Evolutionary conservation across 1,139 yeast genomes (phyloP), one percentile per base, ranked within the genome.

Genomic region (Geotrichum cucujoidarum): DNA sequence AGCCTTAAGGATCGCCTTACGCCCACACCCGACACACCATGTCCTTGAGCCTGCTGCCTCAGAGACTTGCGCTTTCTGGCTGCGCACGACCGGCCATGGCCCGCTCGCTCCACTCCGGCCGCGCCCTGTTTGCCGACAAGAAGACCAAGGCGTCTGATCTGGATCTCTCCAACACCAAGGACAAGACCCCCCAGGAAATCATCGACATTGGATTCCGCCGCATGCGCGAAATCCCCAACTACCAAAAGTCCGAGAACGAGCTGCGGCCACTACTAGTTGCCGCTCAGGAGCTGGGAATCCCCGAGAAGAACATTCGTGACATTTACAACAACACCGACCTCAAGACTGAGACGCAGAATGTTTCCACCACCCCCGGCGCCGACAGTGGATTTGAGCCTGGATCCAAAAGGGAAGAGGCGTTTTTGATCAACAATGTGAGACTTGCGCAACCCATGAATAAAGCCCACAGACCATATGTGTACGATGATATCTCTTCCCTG

Each of bases 401-500:
- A 2, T 43, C 49, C 3, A 16, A 24, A 20, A 49, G 39, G 11
- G 55, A 51, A 44, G 46, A 43, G 34, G 46, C 38, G 35, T 41
- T 39, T 18, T 44, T 49, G 33, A 35, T 43, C 21, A 40, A 39
- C 35, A 38, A 42, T 27, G 14, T 45, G 29, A 47, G 49, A 37
- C 37, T 17, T 16, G 24, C 39, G 29, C 41, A 46, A 24, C 31
- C 55, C n/a, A 53, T 60, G 21, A 65, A 64, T 40, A 63, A 66
- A 30, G 62, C 68, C 64, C 72, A 43, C 50, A 57, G 55, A 21
- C 63, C 65, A 25, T 74, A 70, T 53, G 69, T 72, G 56, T 75
- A 69, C 56, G 85, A 80, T 59, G 86, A 81, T 59, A 69, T 78
- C 55, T 81, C 86, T 21, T 71, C 81, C 5, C 68, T 71, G 22